Percentiles rank a stretch among this genome's conserved stretches.
phyloP scores from a whole-genome alignment of 2,329 filamentous ascomycete genomes.

The Claviceps quebecensis region DNA sequence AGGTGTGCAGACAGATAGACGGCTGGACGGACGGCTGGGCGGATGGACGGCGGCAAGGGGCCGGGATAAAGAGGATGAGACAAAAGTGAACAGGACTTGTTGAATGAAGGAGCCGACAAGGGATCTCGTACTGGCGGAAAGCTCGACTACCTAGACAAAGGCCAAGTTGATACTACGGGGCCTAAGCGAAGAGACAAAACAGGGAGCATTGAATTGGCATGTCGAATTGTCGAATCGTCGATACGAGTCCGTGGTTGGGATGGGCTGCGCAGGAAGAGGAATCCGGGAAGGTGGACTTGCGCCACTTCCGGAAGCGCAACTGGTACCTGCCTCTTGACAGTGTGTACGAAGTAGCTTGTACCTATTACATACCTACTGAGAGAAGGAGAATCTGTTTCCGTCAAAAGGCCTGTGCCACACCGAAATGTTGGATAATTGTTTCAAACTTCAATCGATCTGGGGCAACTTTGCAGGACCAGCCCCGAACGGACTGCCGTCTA shows the following conservation, averaged over 20 bases:
- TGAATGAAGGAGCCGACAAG: not conserved
- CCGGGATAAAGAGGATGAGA: constrained; percentile 1
- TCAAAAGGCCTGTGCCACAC: no score
- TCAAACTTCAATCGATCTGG: no score
- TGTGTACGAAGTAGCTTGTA: no score
- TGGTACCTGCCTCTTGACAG: not conserved
- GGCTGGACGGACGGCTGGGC: not conserved
- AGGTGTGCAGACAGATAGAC: no score
- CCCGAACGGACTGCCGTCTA: no score
- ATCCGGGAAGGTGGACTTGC: not conserved
- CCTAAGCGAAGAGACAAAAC: not conserved
- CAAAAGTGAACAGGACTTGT: not conserved
- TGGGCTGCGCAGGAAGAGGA: not conserved
- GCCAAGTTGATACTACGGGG: not conserved
- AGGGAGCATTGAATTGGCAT: not conserved
- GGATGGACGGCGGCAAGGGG: constrained; percentile 3
- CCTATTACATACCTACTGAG: no score
- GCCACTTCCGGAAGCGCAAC: not conserved
- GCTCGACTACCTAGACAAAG: not conserved
- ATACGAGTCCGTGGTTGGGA: not conserved
- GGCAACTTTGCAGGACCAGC: no score
- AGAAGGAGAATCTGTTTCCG: no score
- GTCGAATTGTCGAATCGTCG: not conserved
- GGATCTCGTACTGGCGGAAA: not conserved
- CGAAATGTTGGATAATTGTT: no score